Evolutionary conservation across 2,329 filamentous ascomycete species (phyloP).

Genomic region (Colletotrichum sp.): DNA sequence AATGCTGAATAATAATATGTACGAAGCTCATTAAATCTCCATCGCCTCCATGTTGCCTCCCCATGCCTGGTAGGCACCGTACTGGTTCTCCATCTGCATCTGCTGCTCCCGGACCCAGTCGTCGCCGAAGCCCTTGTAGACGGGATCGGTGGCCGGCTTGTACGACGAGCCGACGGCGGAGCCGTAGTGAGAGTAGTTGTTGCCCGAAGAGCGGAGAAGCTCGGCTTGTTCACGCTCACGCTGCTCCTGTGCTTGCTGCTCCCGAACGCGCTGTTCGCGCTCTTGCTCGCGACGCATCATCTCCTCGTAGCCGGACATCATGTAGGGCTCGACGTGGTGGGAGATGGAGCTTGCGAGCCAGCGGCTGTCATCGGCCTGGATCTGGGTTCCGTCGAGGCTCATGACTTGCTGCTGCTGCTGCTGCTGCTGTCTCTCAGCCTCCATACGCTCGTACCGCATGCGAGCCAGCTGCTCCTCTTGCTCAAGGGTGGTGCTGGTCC

Average conservation of each 20-base stretch:
- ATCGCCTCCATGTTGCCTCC: conserved; percentile 52
- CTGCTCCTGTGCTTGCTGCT: conserved; percentile 50
- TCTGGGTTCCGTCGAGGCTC: conserved; percentile 59
- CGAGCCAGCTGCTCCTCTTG: conserved; percentile 65
- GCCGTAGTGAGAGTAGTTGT: conserved; percentile 50
- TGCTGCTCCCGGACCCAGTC: conserved; percentile 40
- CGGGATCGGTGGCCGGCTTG: conserved; percentile 65
- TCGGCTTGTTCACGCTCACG: conserved; percentile 28
- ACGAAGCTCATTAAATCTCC: conserved; percentile 44
- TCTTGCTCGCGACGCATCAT: conserved; percentile 70
- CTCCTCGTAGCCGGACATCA: conserved; percentile 79
- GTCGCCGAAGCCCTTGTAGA: conserved; percentile 57
- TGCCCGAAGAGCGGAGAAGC: conserved; percentile 39
- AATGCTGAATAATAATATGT: not conserved
- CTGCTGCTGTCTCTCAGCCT: conserved; percentile 34
- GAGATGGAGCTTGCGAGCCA: conserved; percentile 47
- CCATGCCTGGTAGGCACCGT: conserved; percentile 64
- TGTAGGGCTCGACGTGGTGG: conserved; percentile 77
- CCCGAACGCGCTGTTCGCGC: conserved; percentile 39
- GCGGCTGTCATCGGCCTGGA: conserved; percentile 58
- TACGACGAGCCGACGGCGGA: conserved; percentile 35
- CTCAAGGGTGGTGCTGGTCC: conserved; percentile 58
- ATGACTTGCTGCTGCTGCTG: conserved; percentile 44
- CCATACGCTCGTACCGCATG: conserved; percentile 62
- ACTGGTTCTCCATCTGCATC: conserved; percentile 71